phyloP scores from a whole-genome alignment of 495 filamentous ascomycete genomes.

The Haplographium delicatum region DNA sequence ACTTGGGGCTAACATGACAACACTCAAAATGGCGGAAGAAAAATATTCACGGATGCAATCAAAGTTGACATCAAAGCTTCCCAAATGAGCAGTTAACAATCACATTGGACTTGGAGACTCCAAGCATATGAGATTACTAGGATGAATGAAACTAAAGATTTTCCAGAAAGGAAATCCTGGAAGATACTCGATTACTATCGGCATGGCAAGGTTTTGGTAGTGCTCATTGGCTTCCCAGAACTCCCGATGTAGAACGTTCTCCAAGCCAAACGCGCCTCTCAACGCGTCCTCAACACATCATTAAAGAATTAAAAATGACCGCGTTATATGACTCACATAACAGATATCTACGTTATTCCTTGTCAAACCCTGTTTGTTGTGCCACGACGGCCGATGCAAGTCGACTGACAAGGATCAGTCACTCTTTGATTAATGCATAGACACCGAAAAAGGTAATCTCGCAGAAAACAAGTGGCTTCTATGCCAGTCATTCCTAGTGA shows the following conservation, averaged over 20 bases:
- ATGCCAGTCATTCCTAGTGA: constrained; percentile 1
- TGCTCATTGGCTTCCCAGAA: constrained; percentile 1
- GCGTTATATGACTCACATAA: constrained; percentile 1
- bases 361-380: background rate
- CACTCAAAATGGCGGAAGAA: constrained; percentile 78
- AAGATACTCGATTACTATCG: no score
- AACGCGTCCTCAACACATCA: background rate
- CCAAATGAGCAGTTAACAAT: no score
- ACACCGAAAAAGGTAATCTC: constrained; percentile 1
- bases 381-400: background rate
- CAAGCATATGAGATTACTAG: no score
- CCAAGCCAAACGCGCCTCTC: background rate
- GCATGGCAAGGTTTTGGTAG: no score
- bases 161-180: no score
- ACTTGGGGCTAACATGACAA: constrained; percentile 78
- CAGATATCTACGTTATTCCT: background rate
- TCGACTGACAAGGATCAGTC: constrained; percentile 10
- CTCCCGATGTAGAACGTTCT: background rate
- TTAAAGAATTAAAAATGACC: background rate
- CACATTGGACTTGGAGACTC: no score
- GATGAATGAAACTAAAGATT: no score
- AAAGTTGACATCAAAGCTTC: background rate
- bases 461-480: background rate
- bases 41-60: constrained; percentile 45
- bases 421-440: constrained; percentile 9